A percentile compares a stretch with the other conserved stretches of the same genome.
Conservation (phyloP, 176 grass and related monocot genomes). For the Oryza meyeriana region DNA sequence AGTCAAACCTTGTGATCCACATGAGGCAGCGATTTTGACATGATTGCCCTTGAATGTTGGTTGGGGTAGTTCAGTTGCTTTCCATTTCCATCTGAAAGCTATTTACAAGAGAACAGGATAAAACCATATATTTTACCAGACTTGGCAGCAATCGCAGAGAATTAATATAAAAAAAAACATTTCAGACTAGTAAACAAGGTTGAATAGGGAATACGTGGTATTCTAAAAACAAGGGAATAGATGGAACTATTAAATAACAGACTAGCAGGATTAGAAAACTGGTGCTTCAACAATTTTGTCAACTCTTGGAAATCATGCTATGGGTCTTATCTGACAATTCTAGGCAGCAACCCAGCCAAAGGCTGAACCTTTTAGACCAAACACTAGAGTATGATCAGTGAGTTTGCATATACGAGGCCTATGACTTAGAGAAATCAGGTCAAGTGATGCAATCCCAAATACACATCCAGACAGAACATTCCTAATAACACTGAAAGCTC, state of each 20-base stretch:
- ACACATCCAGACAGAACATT: background rate
- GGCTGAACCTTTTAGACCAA: background rate
- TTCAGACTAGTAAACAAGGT: too few species aligned
- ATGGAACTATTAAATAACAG: too few species aligned
- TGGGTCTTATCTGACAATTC: background rate
- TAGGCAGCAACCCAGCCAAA: background rate
- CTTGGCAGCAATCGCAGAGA: too few species aligned
- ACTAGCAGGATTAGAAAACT: background rate
- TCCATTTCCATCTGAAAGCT: too few species aligned
- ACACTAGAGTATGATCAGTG: background rate
- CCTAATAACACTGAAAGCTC: background rate
- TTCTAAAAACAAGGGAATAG: too few species aligned
- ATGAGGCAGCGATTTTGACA: background rate
- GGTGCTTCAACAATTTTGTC: background rate
- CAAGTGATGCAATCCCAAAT: too few species aligned
- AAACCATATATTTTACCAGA: too few species aligned
- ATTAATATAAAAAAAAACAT: too few species aligned
- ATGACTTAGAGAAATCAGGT: background rate
- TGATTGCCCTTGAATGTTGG: too few species aligned
- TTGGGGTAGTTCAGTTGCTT: background rate
- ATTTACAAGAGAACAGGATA: too few species aligned
- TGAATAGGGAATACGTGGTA: too few species aligned
- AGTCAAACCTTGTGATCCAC: conserved; percentile 19
- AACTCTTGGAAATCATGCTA: background rate
- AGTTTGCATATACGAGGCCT: background rate